Evolutionary conservation across 768 basidiomycete species (phyloP), one percentile per base, ranked within the genome.

Genomic region (Coprinopsis cinerea): DNA sequence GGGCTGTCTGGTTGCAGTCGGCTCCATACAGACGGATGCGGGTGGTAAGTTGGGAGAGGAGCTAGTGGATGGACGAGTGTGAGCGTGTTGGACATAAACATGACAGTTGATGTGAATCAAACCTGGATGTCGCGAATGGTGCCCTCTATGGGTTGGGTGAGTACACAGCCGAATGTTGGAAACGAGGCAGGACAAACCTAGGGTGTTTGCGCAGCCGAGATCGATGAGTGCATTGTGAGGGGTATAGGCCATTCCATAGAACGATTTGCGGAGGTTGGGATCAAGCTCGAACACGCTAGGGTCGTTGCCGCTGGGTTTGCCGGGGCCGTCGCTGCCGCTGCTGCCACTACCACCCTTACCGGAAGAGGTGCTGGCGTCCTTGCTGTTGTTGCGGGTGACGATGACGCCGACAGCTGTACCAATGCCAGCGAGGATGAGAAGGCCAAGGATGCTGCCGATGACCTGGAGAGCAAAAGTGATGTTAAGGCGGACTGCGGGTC

Each of bases 241-340:
- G 4, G 91, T 91, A 64, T 94, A 95, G 1, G 92, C 91, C 40
- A 95, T 61, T 9, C 88, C 92, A 66, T 84, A 95, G 69, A 96
- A 88, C 1, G 80, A 76, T 54, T 84, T 78, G 55, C 81, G 75
- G 30, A 95, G 67, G 9, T 70, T 73, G 2, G 75, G 45, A 64
- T 94, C 82, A 46, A 52, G 36, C 34, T 60, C 58, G 64, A 93
- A 95, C 11, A 73, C 70, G 61, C 79, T 85, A 3, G 90, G 88
- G 64, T 92, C 85, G 56, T 71, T 76, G 13, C 62, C 55, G 32
- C 45, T 53, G 17, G 36, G 26, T 24, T 41, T 41, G 47, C 43
- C 48, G 44, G 48, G 37, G 24, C 42, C 40, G 13, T 22, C 43
- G 18, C 25, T 47, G 44, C 45, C 32, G 51, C 44, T 49, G 47